Base-by-base conservation (phyloP, 148 eudicot species). In the Rhododendron mucronatum region DNA sequence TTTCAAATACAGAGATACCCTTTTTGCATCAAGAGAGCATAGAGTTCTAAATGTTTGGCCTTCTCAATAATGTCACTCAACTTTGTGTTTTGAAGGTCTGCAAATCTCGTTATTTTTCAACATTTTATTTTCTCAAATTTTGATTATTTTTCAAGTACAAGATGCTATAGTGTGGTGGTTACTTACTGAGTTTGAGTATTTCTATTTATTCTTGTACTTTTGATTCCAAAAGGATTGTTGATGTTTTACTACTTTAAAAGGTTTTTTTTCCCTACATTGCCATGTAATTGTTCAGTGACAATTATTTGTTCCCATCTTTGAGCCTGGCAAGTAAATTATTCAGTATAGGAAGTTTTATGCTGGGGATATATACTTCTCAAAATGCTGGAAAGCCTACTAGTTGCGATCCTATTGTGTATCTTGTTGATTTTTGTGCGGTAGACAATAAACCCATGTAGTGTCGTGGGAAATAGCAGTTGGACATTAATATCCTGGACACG, bases 1-100 rank as follows among this genome's bases (percentile, higher is more conserved):
- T 78, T 57, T 45, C 76, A 57, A 79, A 84, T 51, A 63, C 91
- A 95, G 99, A 88, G 95, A 90, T 89, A 87, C 92, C 67, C 92
- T 96, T 85, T 39, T 76, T 93, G 91, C 95, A 93, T 85, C 92
- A 91, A 89, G 98, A 96, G 85, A 91, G 84, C 85, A 93, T 96
- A 78, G 95, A 92, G 83, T 96, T 94, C 87, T 90, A 86, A 81
- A 90, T 59, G 82, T 95, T 92, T 92, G 97, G 92, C 41, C 92
- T 96, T 80, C 96, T 96, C 71, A 80, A 95, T 89, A 96, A 96
- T 88, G 94, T 96, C 86, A 93, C 98, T 84, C 99, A 96, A 89
- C 88, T 96, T 84, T 96, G 99, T 89, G 93, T 96, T 89, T 88
- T 96, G 69, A 90, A 94, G 99, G 99, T 96, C 90, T 86, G 81